A percentile compares a stretch with the other conserved stretches of the same genome.
Evolutionary conservation across 768 basidiomycete species (phyloP).

Genomic region (Termitomyces sp.): DNA sequence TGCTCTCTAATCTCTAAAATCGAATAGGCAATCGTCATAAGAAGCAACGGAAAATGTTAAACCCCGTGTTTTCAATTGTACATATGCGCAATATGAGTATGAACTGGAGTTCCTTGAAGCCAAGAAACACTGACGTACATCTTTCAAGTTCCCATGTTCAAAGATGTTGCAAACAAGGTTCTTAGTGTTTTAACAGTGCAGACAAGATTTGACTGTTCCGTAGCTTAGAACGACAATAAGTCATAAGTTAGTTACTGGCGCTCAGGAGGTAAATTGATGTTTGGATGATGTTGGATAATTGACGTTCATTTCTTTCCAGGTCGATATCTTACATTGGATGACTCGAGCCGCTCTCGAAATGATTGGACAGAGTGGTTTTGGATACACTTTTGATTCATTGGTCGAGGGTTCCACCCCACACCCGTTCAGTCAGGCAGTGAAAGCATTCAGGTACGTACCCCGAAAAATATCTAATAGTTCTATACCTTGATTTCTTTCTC

Average conservation of each 20-base stretch:
- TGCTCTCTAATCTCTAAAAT: neutral
- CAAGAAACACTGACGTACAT: neutral
- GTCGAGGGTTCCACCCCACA: slow-evolving; percentile 9
- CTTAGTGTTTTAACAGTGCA: neutral
- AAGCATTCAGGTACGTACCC: slow-evolving; percentile 1
- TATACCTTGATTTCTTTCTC: neutral
- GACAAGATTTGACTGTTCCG: neutral
- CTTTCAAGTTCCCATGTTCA: slow-evolving; percentile 11
- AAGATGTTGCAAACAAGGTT: slow-evolving; percentile 14
- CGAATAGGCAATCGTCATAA: slow-evolving; percentile 10
- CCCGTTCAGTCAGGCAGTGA: slow-evolving; percentile 11
- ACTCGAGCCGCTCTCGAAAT: slow-evolving; percentile 14
- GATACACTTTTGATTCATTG: slow-evolving; percentile 14
- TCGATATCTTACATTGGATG: slow-evolving; percentile 17
- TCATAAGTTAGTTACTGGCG: slow-evolving; percentile 1
- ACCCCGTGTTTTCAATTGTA: slow-evolving; percentile 15
- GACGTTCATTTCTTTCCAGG: neutral
- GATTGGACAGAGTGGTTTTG: slow-evolving; percentile 16
- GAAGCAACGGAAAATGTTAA: slow-evolving; percentile 15
- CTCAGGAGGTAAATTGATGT: slow-evolving; percentile 7
- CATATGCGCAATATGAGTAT: slow-evolving; percentile 15
- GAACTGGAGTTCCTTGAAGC: neutral
- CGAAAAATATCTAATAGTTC: neutral
- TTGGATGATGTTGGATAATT: neutral
- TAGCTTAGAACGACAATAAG: slow-evolving; percentile 4